These are phyloP conservation scores for Rhododendron ovatum DNA, from an alignment of 148 eudicot genomes.

Conservation along the genomic window DNA sequence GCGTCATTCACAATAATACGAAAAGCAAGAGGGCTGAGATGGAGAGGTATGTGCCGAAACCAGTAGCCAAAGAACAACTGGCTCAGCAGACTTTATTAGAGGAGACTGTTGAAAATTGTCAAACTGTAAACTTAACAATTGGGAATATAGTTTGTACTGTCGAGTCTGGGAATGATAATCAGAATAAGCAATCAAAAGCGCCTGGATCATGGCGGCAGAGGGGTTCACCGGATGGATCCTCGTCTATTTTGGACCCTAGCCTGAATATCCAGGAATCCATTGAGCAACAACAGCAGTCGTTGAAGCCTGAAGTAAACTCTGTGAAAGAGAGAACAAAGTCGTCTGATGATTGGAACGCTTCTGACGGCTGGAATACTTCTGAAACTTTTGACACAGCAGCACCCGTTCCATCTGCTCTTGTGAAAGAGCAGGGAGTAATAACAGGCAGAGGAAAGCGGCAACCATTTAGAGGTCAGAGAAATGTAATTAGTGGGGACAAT, in stretches of 20 bases:
- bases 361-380: constrained; percentile 44
- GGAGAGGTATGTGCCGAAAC: constrained; percentile 93
- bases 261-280: constrained; percentile 30
- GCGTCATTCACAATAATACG: constrained; percentile 35
- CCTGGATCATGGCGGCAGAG: constrained; percentile 67
- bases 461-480: constrained; percentile 44
- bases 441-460: constrained; percentile 51
- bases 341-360: constrained; percentile 19
- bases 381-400: constrained; percentile 27
- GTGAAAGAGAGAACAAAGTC: constrained; percentile 19
- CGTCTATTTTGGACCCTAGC: constrained; percentile 21
- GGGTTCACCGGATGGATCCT: constrained; percentile 28
- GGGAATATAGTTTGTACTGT: constrained; percentile 20
- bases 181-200: constrained; percentile 40
- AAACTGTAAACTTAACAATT: constrained; percentile 14
- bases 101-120: constrained; percentile 31
- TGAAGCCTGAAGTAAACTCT: constrained; percentile 19
- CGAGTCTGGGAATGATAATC: constrained; percentile 38
- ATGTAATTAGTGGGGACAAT: constrained; percentile 24
- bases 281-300: constrained; percentile 17
- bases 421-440: constrained; percentile 36
- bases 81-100: constrained; percentile 55
- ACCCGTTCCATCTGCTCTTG: constrained; percentile 13
- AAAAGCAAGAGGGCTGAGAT: constrained; percentile 95
- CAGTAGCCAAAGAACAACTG: constrained; percentile 75